These are phyloP conservation scores for Venturia oleaginea DNA, from an alignment of 2,329 filamentous ascomycete species.

Conservation along the genomic window DNA sequence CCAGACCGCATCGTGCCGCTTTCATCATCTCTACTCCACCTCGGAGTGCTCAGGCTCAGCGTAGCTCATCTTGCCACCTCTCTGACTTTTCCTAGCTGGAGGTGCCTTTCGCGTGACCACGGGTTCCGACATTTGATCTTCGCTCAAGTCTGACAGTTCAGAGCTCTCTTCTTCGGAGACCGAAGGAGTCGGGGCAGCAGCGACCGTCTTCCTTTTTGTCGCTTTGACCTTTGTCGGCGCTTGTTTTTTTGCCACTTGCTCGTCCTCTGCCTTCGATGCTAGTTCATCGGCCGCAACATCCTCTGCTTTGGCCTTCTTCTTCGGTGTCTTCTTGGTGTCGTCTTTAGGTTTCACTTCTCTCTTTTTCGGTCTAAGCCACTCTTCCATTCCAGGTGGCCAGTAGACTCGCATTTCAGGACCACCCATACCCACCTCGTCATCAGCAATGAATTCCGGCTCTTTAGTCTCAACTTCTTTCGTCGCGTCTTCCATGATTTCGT, in stretches of 20 bases:
- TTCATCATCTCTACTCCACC: background rate
- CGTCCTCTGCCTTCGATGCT: background rate
- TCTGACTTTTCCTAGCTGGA: background rate
- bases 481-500: conserved; percentile 30
- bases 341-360: conserved; percentile 30
- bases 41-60: conserved; percentile 7
- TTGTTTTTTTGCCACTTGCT: background rate
- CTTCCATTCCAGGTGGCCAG: conserved; percentile 83
- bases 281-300: background rate
- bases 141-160: background rate
- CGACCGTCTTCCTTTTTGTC: background rate
- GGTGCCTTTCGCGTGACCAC: background rate
- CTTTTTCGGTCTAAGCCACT: conserved; percentile 80
- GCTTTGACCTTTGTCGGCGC: background rate
- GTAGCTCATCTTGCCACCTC: conserved; percentile 8
- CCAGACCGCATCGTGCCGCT: background rate
- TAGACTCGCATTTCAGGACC: conserved; percentile 74
- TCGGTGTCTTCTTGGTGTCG: conserved; percentile 2
- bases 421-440: conserved; percentile 76
- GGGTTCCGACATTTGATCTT: background rate
- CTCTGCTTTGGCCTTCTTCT: conserved; percentile 2
- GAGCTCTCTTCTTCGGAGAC: background rate
- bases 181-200: background rate
- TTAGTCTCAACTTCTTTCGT: conserved; percentile 28
- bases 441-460: conserved; percentile 37